Conservation (phyloP, 2,329 filamentous ascomycete genomes). For the Aspergillus fructus region DNA sequence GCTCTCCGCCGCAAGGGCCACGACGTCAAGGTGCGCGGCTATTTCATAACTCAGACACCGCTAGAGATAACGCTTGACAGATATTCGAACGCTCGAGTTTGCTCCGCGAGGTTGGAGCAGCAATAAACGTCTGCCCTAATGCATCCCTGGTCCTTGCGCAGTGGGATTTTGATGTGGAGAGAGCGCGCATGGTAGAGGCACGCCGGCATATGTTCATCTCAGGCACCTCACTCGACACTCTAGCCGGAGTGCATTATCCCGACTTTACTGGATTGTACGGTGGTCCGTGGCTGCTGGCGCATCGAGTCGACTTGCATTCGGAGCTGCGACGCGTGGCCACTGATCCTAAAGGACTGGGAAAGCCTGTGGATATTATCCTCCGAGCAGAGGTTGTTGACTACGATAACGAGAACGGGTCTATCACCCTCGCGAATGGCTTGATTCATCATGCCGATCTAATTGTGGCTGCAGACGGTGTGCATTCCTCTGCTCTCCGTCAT, state of each 20-base stretch:
- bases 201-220: not conserved
- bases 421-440: conserved; percentile 20
- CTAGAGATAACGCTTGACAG: not conserved
- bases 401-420: conserved; percentile 15
- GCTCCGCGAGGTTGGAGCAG: conserved; percentile 28
- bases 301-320: conserved; percentile 19
- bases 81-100: conserved; percentile 12
- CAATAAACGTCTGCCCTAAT: conserved; percentile 29
- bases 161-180: conserved; percentile 24
- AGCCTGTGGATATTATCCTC: conserved; percentile 20
- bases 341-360: not conserved
- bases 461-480: conserved; percentile 33
- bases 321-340: conserved; percentile 19
- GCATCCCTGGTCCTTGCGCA: conserved; percentile 22
- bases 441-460: conserved; percentile 29
- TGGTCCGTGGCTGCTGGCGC: conserved; percentile 10
- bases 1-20: conserved; percentile 7
- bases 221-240: not conserved
- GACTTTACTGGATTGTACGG: conserved; percentile 1
- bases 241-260: not conserved
- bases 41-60: not conserved
- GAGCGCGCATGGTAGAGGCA: not conserved
- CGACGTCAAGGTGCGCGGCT: not conserved
- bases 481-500: conserved; percentile 15
- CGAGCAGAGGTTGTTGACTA: conserved; percentile 21